Percentiles rank a stretch among this genome's conserved stretches.
Evolutionary conservation across 805 yeast genomes (phyloP).

Genomic region (Yamadazyma endophytica): DNA sequence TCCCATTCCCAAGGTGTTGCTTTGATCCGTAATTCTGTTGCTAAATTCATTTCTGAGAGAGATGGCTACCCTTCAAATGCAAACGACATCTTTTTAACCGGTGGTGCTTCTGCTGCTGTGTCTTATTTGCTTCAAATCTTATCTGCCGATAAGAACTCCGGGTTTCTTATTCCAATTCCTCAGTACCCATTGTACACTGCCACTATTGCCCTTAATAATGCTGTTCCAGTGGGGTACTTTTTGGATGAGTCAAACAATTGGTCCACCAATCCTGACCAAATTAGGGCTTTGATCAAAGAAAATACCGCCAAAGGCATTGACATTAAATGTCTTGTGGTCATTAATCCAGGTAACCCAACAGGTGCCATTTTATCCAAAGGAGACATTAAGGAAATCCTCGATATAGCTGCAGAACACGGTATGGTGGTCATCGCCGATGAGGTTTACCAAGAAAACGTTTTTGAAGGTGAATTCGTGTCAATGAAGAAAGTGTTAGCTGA

Average conservation of each 20-base stretch:
- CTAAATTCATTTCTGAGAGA: constrained; percentile 71
- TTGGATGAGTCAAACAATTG: constrained; percentile 78
- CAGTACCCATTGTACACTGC: constrained; percentile 98
- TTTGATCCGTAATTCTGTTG: constrained; percentile 70
- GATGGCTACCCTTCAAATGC: constrained; percentile 61
- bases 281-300: constrained; percentile 49
- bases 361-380: constrained; percentile 72
- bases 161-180: constrained; percentile 91
- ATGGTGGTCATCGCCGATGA: constrained; percentile 93
- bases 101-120: constrained; percentile 97
- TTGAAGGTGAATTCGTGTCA: constrained; percentile 75
- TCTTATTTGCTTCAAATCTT: constrained; percentile 68
- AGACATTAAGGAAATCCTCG: constrained; percentile 67
- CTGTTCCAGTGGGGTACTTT: constrained; percentile 82
- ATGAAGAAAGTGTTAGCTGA: constrained; percentile 74
- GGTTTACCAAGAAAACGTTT: constrained; percentile 93
- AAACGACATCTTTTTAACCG: constrained; percentile 75
- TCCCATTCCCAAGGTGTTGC: constrained; percentile 89
- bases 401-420: constrained; percentile 80
- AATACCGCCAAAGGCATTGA: constrained; percentile 49
- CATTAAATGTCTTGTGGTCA: constrained; percentile 81
- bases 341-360: constrained; percentile 98
- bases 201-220: constrained; percentile 77
- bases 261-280: constrained; percentile 72
- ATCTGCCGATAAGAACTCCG: constrained; percentile 63